phyloP scores from a whole-genome alignment of 768 basidiomycete species.

The Nevesoporus exiguus region DNA sequence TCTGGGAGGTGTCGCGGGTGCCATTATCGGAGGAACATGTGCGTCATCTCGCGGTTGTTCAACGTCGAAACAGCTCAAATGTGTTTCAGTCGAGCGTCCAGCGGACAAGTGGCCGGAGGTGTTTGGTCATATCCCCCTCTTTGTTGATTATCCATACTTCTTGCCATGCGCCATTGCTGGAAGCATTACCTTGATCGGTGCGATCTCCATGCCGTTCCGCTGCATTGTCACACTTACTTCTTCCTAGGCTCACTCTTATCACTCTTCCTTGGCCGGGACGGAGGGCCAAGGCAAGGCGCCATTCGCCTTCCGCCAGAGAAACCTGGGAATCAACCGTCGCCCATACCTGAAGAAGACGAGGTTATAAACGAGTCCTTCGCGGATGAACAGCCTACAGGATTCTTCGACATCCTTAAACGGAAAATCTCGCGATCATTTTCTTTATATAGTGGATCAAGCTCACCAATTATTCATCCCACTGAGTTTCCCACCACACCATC shows the following conservation, averaged over 20 bases:
- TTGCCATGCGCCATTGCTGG: slow-evolving; percentile 82
- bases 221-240: background rate
- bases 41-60: slow-evolving; percentile 29
- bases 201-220: slow-evolving; percentile 8
- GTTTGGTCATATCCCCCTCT: slow-evolving; percentile 63
- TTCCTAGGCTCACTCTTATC: slow-evolving; percentile 75
- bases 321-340: slow-evolving; percentile 36
- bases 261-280: slow-evolving; percentile 87
- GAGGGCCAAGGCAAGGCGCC: slow-evolving; percentile 81
- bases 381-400: slow-evolving; percentile 35
- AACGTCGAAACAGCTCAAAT: slow-evolving; percentile 6
- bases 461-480: slow-evolving; percentile 38
- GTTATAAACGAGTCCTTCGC: slow-evolving; percentile 44
- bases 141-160: slow-evolving; percentile 84
- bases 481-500: slow-evolving; percentile 36
- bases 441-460: slow-evolving; percentile 54
- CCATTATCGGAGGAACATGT: slow-evolving; percentile 83
- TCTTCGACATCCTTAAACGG: slow-evolving; percentile 40
- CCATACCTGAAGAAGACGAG: slow-evolving; percentile 71
- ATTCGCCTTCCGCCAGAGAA: slow-evolving; percentile 87
- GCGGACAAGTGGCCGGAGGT: slow-evolving; percentile 80
- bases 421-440: slow-evolving; percentile 56
- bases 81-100: slow-evolving; percentile 68
- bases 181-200: slow-evolving; percentile 68
- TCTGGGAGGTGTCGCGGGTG: slow-evolving; percentile 89